Evolutionary conservation across 495 filamentous ascomycete genomes (phyloP).

Genomic region (Trichoderma reesei): DNA sequence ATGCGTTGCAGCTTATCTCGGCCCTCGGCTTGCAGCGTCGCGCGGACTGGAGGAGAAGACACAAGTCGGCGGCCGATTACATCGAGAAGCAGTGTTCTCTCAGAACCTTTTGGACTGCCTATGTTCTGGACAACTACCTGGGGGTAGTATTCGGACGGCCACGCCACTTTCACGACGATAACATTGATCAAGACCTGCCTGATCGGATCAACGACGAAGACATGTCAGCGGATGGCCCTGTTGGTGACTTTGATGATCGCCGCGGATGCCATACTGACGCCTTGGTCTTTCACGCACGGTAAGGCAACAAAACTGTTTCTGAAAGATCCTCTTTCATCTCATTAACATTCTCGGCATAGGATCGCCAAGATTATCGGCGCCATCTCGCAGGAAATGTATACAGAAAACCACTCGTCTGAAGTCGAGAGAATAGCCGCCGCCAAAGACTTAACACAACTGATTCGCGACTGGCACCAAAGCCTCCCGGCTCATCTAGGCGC

Average conservation of each 20-base stretch:
- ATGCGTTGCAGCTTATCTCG: constrained; percentile 35
- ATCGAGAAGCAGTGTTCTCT: constrained; percentile 18
- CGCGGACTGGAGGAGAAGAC: constrained; percentile 7
- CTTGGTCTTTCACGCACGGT: constrained; percentile 21
- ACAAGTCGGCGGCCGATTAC: constrained; percentile 14
- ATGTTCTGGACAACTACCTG: constrained; percentile 19
- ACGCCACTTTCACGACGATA: constrained; percentile 13
- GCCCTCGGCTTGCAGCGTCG: constrained; percentile 34
- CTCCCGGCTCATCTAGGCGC: constrained; percentile 18
- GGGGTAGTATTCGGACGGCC: constrained; percentile 22
- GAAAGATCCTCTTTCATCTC: not conserved
- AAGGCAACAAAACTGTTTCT: not conserved
- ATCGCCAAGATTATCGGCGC: constrained; percentile 17
- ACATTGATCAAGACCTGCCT: constrained; percentile 14
- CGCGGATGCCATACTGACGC: constrained; percentile 17
- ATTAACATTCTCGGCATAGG: constrained; percentile 4
- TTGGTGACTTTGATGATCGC: not conserved
- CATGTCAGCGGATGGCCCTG: constrained; percentile 15
- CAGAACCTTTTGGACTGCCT: constrained; percentile 14
- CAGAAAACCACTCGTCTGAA: constrained; percentile 1
- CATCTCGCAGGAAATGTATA: constrained; percentile 20
- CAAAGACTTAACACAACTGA: constrained; percentile 12
- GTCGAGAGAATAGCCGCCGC: constrained; percentile 15
- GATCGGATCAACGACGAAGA: constrained; percentile 20
- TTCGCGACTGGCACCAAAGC: constrained; percentile 18